Percentiles rank a stretch among this genome's conserved stretches.
phyloP scores from a whole-genome alignment of 805 yeast genomes.

The Ogataea angusta region DNA sequence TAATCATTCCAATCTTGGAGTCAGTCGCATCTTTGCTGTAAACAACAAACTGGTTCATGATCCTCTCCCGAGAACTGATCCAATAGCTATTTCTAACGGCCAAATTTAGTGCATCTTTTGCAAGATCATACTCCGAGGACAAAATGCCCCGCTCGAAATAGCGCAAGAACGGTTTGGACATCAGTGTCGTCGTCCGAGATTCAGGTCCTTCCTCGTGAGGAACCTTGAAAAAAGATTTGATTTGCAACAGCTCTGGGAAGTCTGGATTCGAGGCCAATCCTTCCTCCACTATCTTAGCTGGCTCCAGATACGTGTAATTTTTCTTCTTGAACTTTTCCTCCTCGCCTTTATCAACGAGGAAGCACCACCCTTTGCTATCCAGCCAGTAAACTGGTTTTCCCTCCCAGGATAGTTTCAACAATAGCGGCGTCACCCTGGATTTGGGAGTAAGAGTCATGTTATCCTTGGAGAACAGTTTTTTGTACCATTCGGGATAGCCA shows the following conservation, averaged over 20 bases:
- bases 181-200: conserved; percentile 67
- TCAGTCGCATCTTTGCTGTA: conserved; percentile 33
- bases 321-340: conserved; percentile 33
- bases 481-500: conserved; percentile 94
- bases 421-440: conserved; percentile 70
- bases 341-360: conserved; percentile 51
- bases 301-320: conserved; percentile 33
- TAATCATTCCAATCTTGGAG: conserved; percentile 57
- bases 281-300: conserved; percentile 17
- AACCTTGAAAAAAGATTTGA: conserved; percentile 51
- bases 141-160: conserved; percentile 72
- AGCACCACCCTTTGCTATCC: conserved; percentile 83
- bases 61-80: conserved; percentile 86
- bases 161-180: conserved; percentile 71
- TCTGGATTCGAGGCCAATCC: conserved; percentile 6
- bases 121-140: conserved; percentile 67
- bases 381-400: conserved; percentile 80
- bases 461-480: conserved; percentile 44
- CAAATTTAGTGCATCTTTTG: conserved; percentile 72
- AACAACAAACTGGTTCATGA: conserved; percentile 81
- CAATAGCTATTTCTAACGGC: conserved; percentile 86
- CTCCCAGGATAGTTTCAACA: conserved; percentile 82
- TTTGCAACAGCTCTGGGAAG: conserved; percentile 14
- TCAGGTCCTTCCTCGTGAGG: conserved; percentile 87
- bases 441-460: conserved; percentile 60